Evolutionary conservation across 208 protist genomes (phyloP).

Genomic region (Leishmania tropica): DNA sequence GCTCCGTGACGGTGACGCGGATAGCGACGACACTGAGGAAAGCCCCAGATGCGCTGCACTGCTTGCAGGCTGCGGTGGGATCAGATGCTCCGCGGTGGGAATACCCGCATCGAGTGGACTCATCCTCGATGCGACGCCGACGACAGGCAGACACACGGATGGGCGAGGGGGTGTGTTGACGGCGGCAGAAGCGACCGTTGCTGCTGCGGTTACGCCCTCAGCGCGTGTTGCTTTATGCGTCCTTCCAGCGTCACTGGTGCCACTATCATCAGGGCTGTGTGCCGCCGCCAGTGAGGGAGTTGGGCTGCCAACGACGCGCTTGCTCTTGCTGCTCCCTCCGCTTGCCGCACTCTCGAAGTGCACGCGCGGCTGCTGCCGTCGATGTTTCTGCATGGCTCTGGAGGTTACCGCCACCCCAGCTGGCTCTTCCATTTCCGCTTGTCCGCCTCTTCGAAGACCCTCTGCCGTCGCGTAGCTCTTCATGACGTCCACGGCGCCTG

Average conservation of each 20-base stretch:
- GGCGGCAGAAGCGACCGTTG: neutral
- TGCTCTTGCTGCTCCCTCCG: neutral
- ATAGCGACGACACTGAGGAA: neutral
- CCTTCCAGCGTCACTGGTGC: neutral
- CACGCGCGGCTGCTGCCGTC: neutral
- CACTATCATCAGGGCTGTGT: neutral
- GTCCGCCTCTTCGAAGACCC: neutral
- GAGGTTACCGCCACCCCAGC: neutral
- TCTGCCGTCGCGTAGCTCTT: constrained; percentile 21
- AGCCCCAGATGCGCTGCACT: neutral
- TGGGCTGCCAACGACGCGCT: neutral
- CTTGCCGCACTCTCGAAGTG: neutral
- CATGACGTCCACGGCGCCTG: constrained; percentile 37
- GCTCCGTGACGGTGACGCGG: neutral
- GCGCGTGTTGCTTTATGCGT: neutral
- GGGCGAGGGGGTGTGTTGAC: neutral
- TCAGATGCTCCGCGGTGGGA: constrained; percentile 11
- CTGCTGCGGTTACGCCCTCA: neutral
- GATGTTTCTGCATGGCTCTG: neutral
- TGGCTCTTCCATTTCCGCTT: neutral
- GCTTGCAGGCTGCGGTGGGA: neutral
- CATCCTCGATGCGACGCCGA: neutral
- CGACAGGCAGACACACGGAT: neutral
- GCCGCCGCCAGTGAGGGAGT: neutral
- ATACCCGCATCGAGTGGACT: constrained; percentile 6